Base-by-base conservation (phyloP, 805 yeast species). In the Candida multigemmis region DNA sequence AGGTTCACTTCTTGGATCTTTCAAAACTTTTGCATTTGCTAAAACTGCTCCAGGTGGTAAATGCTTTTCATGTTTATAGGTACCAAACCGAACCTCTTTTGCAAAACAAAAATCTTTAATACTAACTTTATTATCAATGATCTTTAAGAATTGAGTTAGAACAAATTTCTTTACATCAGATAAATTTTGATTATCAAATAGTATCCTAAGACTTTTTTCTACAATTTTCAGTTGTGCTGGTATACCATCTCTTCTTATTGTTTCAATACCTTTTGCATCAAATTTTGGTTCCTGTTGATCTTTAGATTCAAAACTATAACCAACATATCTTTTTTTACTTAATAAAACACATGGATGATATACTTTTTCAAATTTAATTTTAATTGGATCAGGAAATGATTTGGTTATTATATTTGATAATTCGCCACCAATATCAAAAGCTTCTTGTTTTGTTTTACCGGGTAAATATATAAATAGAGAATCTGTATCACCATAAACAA, bases 241-340 rank as follows among this genome's bases (percentile, higher is more conserved):
- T 14, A 87, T 80, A 0, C 97, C 97, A 52, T 91, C 98, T 36
- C 98, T 59, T 36, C 98, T 56, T 0, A 91, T 83, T 0, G 97
- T 91, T 46, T 91, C 98, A 8, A 85, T 86, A 2, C 98, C 98
- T 40, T 91, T 91, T 1, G 98, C 96, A 57, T 91, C 97, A 49
- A 91, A 86, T 18, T 53, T 65, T 0, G 96, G 84, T 5, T 34
- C 54, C 3, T 28, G 36, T 38, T 80, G 86, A 10, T 51, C 53
- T 16, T 63, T 68, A 11, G 48, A 41, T 37, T 82, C 94, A 50
- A 68, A 89, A 22, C 80, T 66, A 46, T 77, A 76, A 0, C 98
- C 98, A 12, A 86, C 95, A 44, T 91, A 91, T 23, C 98, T 50
- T 47, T 91, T 91, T 48, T 91, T 91, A 19, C 48, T 80, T 18